Conservation (phyloP, 2,329 filamentous ascomycete genomes). For the Mollisiaceae sp. region DNA sequence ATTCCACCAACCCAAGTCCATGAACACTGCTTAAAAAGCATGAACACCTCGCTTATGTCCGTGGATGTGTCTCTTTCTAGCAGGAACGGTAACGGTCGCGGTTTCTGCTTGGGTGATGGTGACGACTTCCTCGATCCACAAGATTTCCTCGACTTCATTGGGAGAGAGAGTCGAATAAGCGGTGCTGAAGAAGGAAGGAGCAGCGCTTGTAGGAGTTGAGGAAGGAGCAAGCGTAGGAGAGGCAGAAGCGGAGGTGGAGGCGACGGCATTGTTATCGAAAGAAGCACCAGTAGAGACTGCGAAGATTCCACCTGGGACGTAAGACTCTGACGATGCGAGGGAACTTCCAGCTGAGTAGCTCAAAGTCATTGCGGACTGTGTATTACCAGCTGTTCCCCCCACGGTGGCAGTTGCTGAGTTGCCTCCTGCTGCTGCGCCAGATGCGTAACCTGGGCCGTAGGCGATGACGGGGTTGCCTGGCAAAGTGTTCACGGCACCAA, state of each 20-base stretch:
- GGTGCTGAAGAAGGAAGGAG: conserved; percentile 51
- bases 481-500: conserved; percentile 58
- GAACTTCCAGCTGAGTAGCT: conserved; percentile 37
- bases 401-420: conserved; percentile 25
- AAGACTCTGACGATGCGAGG: conserved; percentile 29
- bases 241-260: background rate
- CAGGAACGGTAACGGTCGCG: conserved; percentile 7
- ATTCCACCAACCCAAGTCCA: no score
- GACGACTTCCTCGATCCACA: conserved; percentile 61
- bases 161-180: conserved; percentile 55
- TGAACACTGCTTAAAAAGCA: no score
- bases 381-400: background rate
- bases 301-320: conserved; percentile 43
- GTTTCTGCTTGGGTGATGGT: conserved; percentile 50
- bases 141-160: conserved; percentile 58
- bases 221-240: conserved; percentile 2
- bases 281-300: conserved; percentile 15
- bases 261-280: background rate
- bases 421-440: conserved; percentile 26
- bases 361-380: conserved; percentile 37
- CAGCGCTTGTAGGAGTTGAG: background rate
- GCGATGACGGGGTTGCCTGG: conserved; percentile 66
- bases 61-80: no score
- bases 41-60: no score
- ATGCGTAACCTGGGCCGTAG: conserved; percentile 49